phyloP scores from a whole-genome alignment of 2,329 filamentous ascomycete genomes.

The Nothopassalora personata region DNA sequence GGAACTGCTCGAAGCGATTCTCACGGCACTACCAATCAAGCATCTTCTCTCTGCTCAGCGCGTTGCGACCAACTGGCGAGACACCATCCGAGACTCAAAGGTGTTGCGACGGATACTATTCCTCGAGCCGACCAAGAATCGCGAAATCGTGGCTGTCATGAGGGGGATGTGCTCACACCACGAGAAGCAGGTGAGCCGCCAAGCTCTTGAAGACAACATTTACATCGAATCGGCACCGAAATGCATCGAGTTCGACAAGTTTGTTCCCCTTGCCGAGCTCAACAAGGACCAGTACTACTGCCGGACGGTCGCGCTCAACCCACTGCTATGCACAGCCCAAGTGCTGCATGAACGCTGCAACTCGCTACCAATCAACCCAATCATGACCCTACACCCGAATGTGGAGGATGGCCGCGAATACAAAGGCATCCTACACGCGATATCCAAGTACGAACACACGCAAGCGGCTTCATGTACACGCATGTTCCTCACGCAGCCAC shows the following conservation, averaged over 20 bases:
- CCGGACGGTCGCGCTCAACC: background rate
- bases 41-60: slow-evolving; percentile 1
- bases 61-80: background rate
- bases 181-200: background rate
- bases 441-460: background rate
- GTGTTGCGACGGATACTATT: background rate
- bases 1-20: background rate
- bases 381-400: background rate
- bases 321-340: background rate
- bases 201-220: background rate
- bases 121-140: background rate
- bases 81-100: background rate
- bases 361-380: background rate
- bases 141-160: background rate
- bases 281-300: background rate
- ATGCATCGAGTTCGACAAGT: background rate
- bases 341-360: background rate
- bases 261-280: background rate
- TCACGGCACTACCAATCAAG: background rate
- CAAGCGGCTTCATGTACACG: background rate
- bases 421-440: background rate
- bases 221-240: background rate
- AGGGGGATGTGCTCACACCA: background rate
- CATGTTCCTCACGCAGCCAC: background rate
- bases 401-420: background rate